Evolutionary conservation across 2,329 filamentous ascomycete genomes (phyloP).

Genomic region (Paraconiothyrium sp.): DNA sequence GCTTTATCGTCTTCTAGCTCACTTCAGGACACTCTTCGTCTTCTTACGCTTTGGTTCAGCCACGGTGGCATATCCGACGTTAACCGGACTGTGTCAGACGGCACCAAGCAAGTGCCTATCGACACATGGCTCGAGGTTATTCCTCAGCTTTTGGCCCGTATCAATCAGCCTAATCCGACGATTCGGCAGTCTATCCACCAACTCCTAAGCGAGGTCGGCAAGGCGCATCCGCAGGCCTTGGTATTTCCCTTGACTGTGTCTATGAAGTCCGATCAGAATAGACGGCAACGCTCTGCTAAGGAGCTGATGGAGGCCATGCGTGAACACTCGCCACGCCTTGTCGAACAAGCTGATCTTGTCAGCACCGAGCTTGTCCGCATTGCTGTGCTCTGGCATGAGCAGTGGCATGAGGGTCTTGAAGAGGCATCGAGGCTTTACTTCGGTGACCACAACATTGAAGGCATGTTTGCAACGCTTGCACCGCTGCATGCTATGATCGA

Average conservation of each 20-base stretch:
- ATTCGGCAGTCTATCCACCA: slow-evolving; percentile 93
- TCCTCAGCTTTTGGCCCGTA: slow-evolving; percentile 94
- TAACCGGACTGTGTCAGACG: slow-evolving; percentile 86
- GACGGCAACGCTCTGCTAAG: slow-evolving; percentile 85
- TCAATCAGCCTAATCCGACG: slow-evolving; percentile 91
- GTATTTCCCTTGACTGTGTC: slow-evolving; percentile 98
- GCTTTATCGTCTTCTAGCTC: slow-evolving; percentile 90
- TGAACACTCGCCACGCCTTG: slow-evolving; percentile 88
- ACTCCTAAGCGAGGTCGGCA: slow-evolving; percentile 88
- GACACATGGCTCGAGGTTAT: slow-evolving; percentile 99
- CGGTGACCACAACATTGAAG: slow-evolving; percentile 95
- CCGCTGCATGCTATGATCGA: slow-evolving; percentile 93
- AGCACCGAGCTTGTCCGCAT: slow-evolving; percentile 97
- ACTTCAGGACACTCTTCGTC: slow-evolving; percentile 89
- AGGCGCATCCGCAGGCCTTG: slow-evolving; percentile 92
- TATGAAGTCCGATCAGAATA: slow-evolving; percentile 91
- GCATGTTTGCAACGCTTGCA: slow-evolving; percentile 91
- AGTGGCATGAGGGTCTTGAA: slow-evolving; percentile 98
- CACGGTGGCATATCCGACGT: slow-evolving; percentile 91
- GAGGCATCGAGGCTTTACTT: slow-evolving; percentile 97
- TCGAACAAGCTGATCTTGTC: slow-evolving; percentile 94
- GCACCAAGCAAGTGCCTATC: slow-evolving; percentile 89
- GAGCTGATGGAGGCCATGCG: slow-evolving; percentile 99
- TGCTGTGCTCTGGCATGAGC: slow-evolving; percentile 96
- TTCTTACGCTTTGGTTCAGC: slow-evolving; percentile 95